A percentile compares a stretch with the other conserved stretches of the same genome.
These are phyloP conservation scores for Lactifluus subvellereus DNA, from an alignment of 768 basidiomycete genomes.

Conservation along the genomic window DNA sequence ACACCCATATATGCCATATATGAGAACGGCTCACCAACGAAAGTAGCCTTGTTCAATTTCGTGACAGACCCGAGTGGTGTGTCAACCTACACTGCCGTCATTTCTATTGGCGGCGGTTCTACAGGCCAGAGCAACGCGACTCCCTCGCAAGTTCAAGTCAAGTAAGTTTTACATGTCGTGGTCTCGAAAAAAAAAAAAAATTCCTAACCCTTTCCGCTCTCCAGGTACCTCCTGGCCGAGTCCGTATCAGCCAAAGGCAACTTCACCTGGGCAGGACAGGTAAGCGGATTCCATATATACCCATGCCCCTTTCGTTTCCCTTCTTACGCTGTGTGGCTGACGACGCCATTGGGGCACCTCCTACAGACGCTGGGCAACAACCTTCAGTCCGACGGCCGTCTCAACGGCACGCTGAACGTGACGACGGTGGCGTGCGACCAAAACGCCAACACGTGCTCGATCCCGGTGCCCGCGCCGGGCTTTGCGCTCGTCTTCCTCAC, in stretches of 20 bases:
- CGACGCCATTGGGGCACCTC: background rate
- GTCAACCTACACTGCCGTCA: constrained; percentile 45
- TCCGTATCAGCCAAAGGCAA: constrained; percentile 56
- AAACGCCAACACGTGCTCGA: constrained; percentile 45
- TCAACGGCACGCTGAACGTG: constrained; percentile 50
- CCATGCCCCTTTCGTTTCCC: background rate
- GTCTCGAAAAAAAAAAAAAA: background rate
- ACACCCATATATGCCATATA: constrained; percentile 70
- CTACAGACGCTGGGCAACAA: constrained; percentile 52
- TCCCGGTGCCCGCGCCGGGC: constrained; percentile 63
- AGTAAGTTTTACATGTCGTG: constrained; percentile 34
- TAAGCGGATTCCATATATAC: constrained; percentile 26
- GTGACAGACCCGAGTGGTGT: constrained; percentile 54
- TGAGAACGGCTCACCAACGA: constrained; percentile 55
- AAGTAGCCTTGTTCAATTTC: constrained; percentile 70
- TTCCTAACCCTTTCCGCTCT: background rate
- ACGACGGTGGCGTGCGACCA: constrained; percentile 57
- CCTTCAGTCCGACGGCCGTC: constrained; percentile 62
- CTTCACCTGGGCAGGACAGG: constrained; percentile 77
- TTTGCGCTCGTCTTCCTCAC: constrained; percentile 73
- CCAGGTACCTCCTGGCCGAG: constrained; percentile 52
- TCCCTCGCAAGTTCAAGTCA: constrained; percentile 49
- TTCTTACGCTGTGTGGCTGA: background rate
- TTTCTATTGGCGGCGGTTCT: constrained; percentile 44
- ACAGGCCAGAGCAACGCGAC: constrained; percentile 36